Base-by-base conservation (phyloP, 2,329 filamentous ascomycete genomes). In the Onygenales sp. region DNA sequence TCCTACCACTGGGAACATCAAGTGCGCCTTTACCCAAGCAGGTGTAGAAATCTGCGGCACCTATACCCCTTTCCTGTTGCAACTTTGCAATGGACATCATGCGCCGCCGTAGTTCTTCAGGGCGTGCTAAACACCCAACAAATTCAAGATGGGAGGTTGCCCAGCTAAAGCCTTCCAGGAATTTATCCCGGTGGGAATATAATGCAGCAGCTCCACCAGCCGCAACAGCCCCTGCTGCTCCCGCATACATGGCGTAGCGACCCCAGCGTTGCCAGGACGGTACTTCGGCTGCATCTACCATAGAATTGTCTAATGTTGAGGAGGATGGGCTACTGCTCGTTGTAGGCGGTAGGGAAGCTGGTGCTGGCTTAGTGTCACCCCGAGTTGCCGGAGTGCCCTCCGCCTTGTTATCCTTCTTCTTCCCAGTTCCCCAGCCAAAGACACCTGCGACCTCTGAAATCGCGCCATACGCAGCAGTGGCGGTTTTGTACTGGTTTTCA, bases 71-170 rank as follows among this genome's bases (percentile, higher is more conserved):
- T 54, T 87, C 82, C 45, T 75, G 68, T 36, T 83, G 78, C 17
- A 91, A 73, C 55, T 78, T 75, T n/a, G 81, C 76, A 66, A 96
- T 76, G 56, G 75, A 78, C n/a, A 76, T 73, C 8, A 95, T 78
- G 35, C 93, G 82, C 64, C 83, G 80, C 60, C 84, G 83, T 59
- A 97, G 75, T 64, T 95, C 90, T 61, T 91, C 86, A 4, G 83
- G 83, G n/a, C 88, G 83, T 47, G 87, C 86, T 7, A 98, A 79
- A 63, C 89, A 94, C 2, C 90, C 89, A 1, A 97, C 88, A 63
- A 97, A 98, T 68, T 93, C 88, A 31, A 98, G 81, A 70, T 98
- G 93, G 38, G 88, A 93, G 13, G 86, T 83, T 11, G 88, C 88
- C 90, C 91, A 97, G 8, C 76, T 76, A 74, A 85, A 85, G 7